A percentile compares a stretch with the other conserved stretches of the same genome.
Evolutionary conservation across 495 filamentous ascomycete species (phyloP).

Genomic region (Penicillium angulare): DNA sequence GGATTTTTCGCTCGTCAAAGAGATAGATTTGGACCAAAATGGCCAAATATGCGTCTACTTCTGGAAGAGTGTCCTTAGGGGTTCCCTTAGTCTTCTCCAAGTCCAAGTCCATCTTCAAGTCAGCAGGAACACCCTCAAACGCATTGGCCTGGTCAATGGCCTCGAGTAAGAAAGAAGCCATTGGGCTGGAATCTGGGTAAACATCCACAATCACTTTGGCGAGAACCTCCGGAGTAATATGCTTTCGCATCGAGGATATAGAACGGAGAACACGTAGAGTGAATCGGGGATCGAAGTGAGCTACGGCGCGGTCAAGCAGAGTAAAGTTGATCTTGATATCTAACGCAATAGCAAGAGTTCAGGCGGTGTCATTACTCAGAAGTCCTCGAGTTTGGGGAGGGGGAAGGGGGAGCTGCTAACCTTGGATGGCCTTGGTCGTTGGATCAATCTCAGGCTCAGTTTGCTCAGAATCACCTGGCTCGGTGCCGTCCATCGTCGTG

Average conservation of each 20-base stretch:
- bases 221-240: conserved; percentile 77
- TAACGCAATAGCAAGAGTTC: conserved; percentile 26
- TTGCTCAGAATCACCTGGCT: conserved; percentile 49
- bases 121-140: conserved; percentile 52
- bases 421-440: conserved; percentile 64
- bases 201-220: conserved; percentile 77
- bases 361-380: conserved; percentile 3
- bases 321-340: conserved; percentile 94
- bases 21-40: conserved; percentile 88
- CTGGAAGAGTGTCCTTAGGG: conserved; percentile 75
- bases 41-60: conserved; percentile 88
- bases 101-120: conserved; percentile 77
- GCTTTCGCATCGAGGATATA: conserved; percentile 92
- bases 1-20: conserved; percentile 75
- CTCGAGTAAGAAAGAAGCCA: conserved; percentile 66
- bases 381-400: background rate
- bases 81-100: conserved; percentile 46
- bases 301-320: conserved; percentile 86
- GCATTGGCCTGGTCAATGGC: conserved; percentile 64
- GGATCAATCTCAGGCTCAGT: conserved; percentile 58
- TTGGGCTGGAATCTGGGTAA: conserved; percentile 62
- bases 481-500: conserved; percentile 67
- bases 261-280: conserved; percentile 89
- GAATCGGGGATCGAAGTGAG: conserved; percentile 92
- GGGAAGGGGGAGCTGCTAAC: conserved; percentile 28